phyloP scores from a whole-genome alignment of 352 stramenopile genomes.

The Globisporangium recalcitrans region DNA sequence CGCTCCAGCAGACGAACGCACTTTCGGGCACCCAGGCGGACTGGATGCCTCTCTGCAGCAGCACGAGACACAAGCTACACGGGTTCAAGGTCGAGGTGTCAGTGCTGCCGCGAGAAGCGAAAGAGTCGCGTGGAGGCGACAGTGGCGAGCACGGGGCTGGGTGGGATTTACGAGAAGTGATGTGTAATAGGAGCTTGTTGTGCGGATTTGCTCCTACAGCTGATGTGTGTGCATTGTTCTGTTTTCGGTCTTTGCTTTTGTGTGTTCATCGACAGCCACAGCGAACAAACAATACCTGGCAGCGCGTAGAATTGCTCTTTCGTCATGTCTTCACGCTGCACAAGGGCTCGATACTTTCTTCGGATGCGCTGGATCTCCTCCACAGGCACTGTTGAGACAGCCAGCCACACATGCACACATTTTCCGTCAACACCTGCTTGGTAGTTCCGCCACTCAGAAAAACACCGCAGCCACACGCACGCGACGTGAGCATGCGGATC shows the following conservation, averaged over 20 bases:
- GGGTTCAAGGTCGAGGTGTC: slow-evolving; percentile 1
- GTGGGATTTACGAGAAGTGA: neutral
- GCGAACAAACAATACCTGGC: slow-evolving; percentile 21
- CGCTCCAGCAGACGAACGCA: slow-evolving; percentile 11
- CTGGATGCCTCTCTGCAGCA: neutral
- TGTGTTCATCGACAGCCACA: too few species aligned
- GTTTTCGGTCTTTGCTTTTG: neutral
- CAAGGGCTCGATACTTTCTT: slow-evolving; percentile 30
- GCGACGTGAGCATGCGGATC: slow-evolving; percentile 51
- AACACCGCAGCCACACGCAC: slow-evolving; percentile 19
- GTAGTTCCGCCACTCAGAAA: neutral
- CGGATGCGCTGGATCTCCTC: slow-evolving; percentile 55
- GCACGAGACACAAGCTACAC: neutral
- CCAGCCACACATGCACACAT: neutral
- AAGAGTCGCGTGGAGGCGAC: neutral
- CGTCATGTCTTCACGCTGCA: slow-evolving; percentile 42
- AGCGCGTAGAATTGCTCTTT: slow-evolving; percentile 51
- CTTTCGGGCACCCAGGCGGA: neutral
- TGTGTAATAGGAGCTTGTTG: neutral
- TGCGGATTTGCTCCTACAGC: neutral
- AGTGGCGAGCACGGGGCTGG: neutral
- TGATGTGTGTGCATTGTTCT: neutral
- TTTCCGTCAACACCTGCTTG: neutral
- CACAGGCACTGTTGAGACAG: slow-evolving; percentile 25
- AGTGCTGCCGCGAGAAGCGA: neutral